Conservation (phyloP, 2,329 filamentous ascomycete species). For the Exophiala aquamarina region DNA sequence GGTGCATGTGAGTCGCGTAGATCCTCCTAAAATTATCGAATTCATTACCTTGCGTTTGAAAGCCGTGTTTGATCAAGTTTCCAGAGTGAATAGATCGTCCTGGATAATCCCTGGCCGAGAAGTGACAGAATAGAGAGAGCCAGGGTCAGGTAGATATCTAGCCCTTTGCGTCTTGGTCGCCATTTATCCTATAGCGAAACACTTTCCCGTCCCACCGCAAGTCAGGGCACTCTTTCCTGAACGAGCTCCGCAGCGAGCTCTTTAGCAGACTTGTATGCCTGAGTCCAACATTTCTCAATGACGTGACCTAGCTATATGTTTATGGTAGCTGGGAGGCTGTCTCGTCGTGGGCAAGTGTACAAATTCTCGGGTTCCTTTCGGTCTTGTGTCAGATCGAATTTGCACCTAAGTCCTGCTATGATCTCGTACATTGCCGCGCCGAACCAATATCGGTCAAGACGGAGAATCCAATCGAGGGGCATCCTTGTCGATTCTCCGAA, state of each 20-base stretch:
- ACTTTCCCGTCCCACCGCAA: no score
- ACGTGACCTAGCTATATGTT: slow-evolving; percentile 31
- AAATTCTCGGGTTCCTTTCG: slow-evolving; percentile 13
- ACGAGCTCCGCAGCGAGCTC: slow-evolving; percentile 24
- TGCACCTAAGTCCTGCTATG: slow-evolving; percentile 26
- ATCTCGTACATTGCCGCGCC: slow-evolving; percentile 35
- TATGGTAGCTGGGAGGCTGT: slow-evolving; percentile 28
- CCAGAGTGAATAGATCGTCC: no score
- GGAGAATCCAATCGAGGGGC: slow-evolving; percentile 28
- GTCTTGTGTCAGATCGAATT: slow-evolving; percentile 30
- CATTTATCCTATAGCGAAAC: no score
- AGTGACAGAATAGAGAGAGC: no score
- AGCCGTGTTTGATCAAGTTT: no score
- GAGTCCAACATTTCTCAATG: slow-evolving; percentile 31
- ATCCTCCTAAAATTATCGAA: no score
- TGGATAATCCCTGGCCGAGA: no score
- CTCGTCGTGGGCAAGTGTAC: slow-evolving; percentile 27
- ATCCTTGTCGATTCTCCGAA: slow-evolving; percentile 31
- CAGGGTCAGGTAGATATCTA: no score
- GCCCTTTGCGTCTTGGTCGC: no score
- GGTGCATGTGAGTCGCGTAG: no score
- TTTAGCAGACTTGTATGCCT: slow-evolving; percentile 22
- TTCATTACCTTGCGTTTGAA: no score
- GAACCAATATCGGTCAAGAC: slow-evolving; percentile 35
- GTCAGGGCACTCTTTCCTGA: no score